Conservation (phyloP, 495 filamentous ascomycete genomes). For the Penicillium goetzii region DNA sequence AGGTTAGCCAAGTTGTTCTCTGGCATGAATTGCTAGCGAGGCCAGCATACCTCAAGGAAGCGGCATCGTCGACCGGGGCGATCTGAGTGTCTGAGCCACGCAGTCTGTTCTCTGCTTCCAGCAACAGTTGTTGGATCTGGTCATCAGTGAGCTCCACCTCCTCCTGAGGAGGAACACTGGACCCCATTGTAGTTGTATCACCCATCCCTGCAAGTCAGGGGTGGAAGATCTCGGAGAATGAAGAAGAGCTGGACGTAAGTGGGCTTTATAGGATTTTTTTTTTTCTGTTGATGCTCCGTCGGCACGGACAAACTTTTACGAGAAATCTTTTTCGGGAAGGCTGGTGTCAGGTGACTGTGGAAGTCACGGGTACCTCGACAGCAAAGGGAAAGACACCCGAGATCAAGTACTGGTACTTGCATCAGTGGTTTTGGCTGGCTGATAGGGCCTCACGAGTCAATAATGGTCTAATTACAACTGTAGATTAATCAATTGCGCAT, state of each 20-base stretch:
- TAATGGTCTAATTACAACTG: neutral
- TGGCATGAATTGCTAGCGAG: neutral
- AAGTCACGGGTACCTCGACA: neutral
- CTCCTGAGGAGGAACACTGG: conserved; percentile 21
- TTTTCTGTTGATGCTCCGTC: conserved; percentile 27
- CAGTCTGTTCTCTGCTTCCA: conserved; percentile 65
- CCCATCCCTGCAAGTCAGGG: conserved; percentile 31
- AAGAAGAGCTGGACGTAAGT: conserved; percentile 8
- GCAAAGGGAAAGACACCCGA: neutral
- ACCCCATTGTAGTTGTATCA: conserved; percentile 15
- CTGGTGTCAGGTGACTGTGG: conserved; percentile 19
- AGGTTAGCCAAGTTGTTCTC: conserved; percentile 1
- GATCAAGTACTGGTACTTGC: neutral
- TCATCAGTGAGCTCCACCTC: conserved; percentile 50
- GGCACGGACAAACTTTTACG: conserved; percentile 32
- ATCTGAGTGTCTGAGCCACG: conserved; percentile 30
- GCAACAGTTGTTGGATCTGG: conserved; percentile 64
- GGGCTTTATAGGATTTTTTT: conserved; percentile 35
- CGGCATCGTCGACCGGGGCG: conserved; percentile 13
- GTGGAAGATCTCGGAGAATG: conserved; percentile 17
- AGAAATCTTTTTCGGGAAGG: conserved; percentile 16
- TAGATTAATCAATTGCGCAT: neutral
- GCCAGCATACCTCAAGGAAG: conserved; percentile 29
- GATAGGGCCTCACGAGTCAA: neutral
- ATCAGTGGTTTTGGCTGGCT: neutral